Percentiles rank a stretch among this genome's conserved stretches.
These are phyloP conservation scores for Aspergillus glaucus DNA, from an alignment of 2,329 filamentous ascomycete species.

Conservation along the genomic window DNA sequence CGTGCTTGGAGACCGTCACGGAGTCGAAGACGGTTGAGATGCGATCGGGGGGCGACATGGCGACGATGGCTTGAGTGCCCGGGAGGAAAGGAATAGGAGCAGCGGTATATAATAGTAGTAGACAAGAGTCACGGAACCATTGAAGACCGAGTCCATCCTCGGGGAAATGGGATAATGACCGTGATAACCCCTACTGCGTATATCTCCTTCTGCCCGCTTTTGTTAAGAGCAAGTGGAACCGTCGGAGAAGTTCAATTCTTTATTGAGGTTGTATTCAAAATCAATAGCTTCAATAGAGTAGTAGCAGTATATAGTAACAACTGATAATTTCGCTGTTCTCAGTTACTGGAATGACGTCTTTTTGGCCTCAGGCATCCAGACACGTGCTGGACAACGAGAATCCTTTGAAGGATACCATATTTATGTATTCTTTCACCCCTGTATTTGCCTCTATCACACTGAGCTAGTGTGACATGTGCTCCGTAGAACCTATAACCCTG, in stretches of 20 bases:
- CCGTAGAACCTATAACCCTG: too few species aligned
- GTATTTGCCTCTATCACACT: too few species aligned
- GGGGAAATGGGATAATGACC: conserved; percentile 20
- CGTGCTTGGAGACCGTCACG: conserved; percentile 6
- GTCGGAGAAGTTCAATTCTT: not conserved
- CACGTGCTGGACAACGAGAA: not conserved
- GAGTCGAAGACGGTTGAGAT: conserved; percentile 12
- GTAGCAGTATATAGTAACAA: too few species aligned
- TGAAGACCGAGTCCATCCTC: conserved; percentile 6
- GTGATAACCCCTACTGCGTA: conserved; percentile 43
- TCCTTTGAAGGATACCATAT: too few species aligned
- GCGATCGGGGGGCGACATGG: conserved; percentile 28
- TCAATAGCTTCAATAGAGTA: not conserved
- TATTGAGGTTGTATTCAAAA: not conserved
- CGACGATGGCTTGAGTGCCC: conserved; percentile 6
- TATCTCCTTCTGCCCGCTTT: conserved; percentile 38
- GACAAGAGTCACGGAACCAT: not conserved
- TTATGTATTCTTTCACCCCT: too few species aligned
- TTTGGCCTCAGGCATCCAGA: not conserved
- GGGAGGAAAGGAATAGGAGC: too few species aligned
- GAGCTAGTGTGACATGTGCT: too few species aligned
- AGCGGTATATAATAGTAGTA: too few species aligned
- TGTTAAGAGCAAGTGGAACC: conserved; percentile 8
- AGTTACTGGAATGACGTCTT: not conserved
- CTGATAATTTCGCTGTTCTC: not conserved